Evolutionary conservation across 2,329 filamentous ascomycete genomes (phyloP), one percentile per base, ranked within the genome.

Genomic region (Didymella sp.): DNA sequence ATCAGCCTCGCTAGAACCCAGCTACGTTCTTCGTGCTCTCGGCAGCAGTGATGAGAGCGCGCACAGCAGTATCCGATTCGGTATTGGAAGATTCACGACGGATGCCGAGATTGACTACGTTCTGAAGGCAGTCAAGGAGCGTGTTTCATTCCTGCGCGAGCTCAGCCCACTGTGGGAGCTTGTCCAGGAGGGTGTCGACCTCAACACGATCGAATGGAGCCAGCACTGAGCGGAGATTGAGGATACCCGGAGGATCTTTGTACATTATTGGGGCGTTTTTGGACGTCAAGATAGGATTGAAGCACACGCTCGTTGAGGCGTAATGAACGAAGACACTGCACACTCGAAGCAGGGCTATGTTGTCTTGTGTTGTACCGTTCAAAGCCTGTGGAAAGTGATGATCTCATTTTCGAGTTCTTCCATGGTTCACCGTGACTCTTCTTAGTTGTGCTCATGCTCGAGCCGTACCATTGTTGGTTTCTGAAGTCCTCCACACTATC

Each of bases 201-300:
- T 99, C 66, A 91, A 96, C 78, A 96, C 92, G 40, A 99, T 99
- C 71, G 89, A 99, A 79, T 99, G 95, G 95, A 96, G 90, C 75
- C 93, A 97, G 81, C 95, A 99, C 78, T 98, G 82, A 85, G 60
- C 11, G 42, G 21, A 21, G 35, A 30, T 25, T 56, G 43, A 58
- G 42, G 64, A 57, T 59, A 59, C 61, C 47, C 40, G 49, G 51
- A 27, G 21, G 40, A 27, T 41, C 53, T 43, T 47, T 71, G 71
- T 72, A 73, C 28, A 64, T 53, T 68, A 73, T 46, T 24, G 52
- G 55, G 33, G 51, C 35, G 59, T 44, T 40, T 48, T 51, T 27
- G 44, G 35, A 50, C 53, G 38, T 21, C 54, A 54, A 50, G 41
- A 56, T 50, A 62, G 35, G 35, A 27, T 61, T 42, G 48, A 50